Conservation (phyloP, 495 filamentous ascomycete species). For the Geopyxis carbonaria region DNA sequence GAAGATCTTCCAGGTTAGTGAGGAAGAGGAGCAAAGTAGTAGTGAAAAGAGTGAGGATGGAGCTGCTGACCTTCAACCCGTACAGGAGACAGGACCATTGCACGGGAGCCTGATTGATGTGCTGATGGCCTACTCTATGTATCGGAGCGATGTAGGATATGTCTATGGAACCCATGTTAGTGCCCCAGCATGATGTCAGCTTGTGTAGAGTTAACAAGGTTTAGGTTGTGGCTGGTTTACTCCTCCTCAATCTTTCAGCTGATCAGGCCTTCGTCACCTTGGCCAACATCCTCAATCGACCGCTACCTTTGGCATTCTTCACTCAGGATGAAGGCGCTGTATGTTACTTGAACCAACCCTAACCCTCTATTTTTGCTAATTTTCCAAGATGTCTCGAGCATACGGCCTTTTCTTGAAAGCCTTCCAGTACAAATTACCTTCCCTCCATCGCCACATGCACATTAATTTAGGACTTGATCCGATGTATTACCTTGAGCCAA, state of each 20-base stretch:
- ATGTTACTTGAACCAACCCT: not conserved
- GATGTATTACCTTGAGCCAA: slow-evolving; percentile 32
- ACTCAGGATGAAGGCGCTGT: slow-evolving; percentile 51
- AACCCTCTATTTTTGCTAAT: not conserved
- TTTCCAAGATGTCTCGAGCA: slow-evolving; percentile 39
- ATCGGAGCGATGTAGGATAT: slow-evolving; percentile 85
- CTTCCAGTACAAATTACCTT: slow-evolving; percentile 53
- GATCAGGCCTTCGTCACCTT: slow-evolving; percentile 63
- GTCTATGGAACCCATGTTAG: slow-evolving; percentile 68
- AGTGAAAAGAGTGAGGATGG: not conserved
- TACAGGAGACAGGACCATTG: slow-evolving; percentile 40
- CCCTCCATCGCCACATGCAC: slow-evolving; percentile 50
- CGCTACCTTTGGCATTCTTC: slow-evolving; percentile 74
- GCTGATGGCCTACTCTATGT: slow-evolving; percentile 78
- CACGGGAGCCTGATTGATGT: slow-evolving; percentile 62
- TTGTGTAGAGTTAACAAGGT: slow-evolving; percentile 13
- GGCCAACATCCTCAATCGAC: slow-evolving; percentile 76
- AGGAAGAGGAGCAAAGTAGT: not conserved
- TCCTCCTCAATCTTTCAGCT: slow-evolving; percentile 60
- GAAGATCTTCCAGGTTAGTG: slow-evolving; percentile 59
- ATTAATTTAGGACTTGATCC: slow-evolving; percentile 32
- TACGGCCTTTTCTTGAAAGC: slow-evolving; percentile 56
- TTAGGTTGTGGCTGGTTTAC: slow-evolving; percentile 68
- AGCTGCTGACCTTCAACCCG: not conserved
- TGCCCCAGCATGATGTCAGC: slow-evolving; percentile 12